A percentile compares a stretch with the other conserved stretches of the same genome.
These are phyloP conservation scores for Rhodotorula toruloides DNA, from an alignment of 768 basidiomycete genomes.

Conservation along the genomic window DNA sequence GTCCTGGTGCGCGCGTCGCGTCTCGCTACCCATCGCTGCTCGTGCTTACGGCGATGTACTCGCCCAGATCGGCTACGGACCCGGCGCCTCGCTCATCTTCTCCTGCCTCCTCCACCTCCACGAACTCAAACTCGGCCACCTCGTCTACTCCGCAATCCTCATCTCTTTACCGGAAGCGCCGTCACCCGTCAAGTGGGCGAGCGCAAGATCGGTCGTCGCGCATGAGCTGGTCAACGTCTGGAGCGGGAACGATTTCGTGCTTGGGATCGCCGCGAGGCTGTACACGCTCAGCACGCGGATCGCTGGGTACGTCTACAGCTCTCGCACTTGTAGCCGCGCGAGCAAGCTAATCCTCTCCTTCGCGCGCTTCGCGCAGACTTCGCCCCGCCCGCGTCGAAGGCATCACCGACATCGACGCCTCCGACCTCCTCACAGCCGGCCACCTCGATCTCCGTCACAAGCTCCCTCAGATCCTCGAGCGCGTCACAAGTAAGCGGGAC, in stretches of 20 bases:
- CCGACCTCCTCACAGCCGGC: conserved; percentile 4
- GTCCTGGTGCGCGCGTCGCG: conserved; percentile 46
- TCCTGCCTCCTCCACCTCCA: conserved; percentile 30
- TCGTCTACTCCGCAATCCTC: conserved; percentile 50
- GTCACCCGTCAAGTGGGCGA: conserved; percentile 46
- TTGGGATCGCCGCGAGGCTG: conserved; percentile 37
- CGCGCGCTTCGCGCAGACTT: conserved; percentile 6
- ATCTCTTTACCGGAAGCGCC: conserved; percentile 51
- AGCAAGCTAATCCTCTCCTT: neutral
- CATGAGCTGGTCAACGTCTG: conserved; percentile 49
- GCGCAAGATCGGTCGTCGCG: conserved; percentile 45
- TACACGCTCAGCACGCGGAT: conserved; percentile 36
- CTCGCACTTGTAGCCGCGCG: neutral
- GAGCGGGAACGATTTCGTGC: conserved; percentile 44
- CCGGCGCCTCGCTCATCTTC: conserved; percentile 48
- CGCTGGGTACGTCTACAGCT: conserved; percentile 14
- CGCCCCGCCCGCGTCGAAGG: conserved; percentile 21
- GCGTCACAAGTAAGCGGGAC: neutral
- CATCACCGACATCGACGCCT: conserved; percentile 17
- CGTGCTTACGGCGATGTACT: neutral
- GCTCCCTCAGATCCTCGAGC: conserved; percentile 17
- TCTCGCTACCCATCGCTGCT: no score
- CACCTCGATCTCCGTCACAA: conserved; percentile 19
- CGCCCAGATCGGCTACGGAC: conserved; percentile 48
- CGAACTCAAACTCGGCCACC: conserved; percentile 35